Conservation (phyloP, 2,329 filamentous ascomycete species). For the Penicillium sp. region DNA sequence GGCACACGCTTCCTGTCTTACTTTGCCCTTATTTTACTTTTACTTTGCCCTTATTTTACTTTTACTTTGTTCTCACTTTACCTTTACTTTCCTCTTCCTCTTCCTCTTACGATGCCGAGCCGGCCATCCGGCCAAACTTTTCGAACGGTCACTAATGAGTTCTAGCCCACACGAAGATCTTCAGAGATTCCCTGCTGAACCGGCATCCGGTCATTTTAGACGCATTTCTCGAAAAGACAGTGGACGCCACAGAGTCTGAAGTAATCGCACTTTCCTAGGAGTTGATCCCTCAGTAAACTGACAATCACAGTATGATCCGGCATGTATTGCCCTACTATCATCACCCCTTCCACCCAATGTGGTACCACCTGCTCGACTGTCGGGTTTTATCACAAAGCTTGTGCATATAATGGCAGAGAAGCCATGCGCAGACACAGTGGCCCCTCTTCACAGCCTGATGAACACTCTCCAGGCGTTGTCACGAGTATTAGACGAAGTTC, state of each 20-base stretch:
- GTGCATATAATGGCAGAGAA: slow-evolving; percentile 27
- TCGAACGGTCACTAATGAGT: slow-evolving; percentile 3
- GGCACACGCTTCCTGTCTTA: too few species aligned
- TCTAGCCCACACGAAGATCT: slow-evolving; percentile 25
- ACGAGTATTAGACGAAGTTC: slow-evolving; percentile 27
- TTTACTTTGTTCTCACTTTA: too few species aligned
- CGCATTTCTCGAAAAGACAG: slow-evolving; percentile 29
- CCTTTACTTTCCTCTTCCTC: too few species aligned
- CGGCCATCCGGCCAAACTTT: background rate
- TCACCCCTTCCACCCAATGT: slow-evolving; percentile 27
- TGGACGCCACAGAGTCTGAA: slow-evolving; percentile 26
- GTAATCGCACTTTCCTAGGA: slow-evolving; percentile 19
- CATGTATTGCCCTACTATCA: slow-evolving; percentile 35
- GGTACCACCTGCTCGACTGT: slow-evolving; percentile 31
- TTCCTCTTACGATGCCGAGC: too few species aligned
- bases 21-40: too few species aligned
- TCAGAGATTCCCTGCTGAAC: slow-evolving; percentile 33
- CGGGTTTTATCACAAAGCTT: slow-evolving; percentile 31
- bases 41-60: too few species aligned
- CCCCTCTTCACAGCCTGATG: slow-evolving; percentile 33
- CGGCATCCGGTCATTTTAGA: slow-evolving; percentile 34
- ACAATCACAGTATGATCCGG: slow-evolving; percentile 25
- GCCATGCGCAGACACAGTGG: slow-evolving; percentile 31
- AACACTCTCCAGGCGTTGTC: slow-evolving; percentile 27
- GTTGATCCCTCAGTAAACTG: background rate